A percentile compares a stretch with the other conserved stretches of the same genome.
Conservation (phyloP, 1,284 basidiomycete species). For the Prillingera fragicola region DNA sequence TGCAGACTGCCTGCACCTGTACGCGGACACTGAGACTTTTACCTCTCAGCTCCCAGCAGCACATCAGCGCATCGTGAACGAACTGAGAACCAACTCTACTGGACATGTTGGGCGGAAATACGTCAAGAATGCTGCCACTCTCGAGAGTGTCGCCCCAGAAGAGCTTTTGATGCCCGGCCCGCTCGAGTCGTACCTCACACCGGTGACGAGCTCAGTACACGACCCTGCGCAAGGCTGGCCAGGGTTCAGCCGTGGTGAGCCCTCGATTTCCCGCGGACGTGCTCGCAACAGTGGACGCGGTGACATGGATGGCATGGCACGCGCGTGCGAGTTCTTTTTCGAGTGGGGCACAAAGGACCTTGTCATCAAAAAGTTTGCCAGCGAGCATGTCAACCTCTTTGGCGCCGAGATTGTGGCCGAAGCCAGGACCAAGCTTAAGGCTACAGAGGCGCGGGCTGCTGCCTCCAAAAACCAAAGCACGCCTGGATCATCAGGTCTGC, state of each 20-base stretch:
- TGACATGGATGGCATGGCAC: conserved; percentile 64
- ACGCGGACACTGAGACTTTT: conserved; percentile 37
- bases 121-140: conserved; percentile 56
- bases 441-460: background rate
- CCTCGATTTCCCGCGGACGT: conserved; percentile 19
- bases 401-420: conserved; percentile 30
- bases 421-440: conserved; percentile 17
- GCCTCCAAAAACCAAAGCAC: no score
- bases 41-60: conserved; percentile 51
- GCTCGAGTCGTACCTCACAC: conserved; percentile 67
- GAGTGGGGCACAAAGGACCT: conserved; percentile 77
- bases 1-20: conserved; percentile 57
- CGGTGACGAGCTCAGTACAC: conserved; percentile 41
- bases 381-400: conserved; percentile 33
- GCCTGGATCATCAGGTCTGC: no score
- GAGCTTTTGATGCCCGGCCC: conserved; percentile 61
- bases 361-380: conserved; percentile 41
- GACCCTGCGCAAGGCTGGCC: conserved; percentile 34
- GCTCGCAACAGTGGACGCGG: conserved; percentile 36
- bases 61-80: conserved; percentile 58
- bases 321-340: conserved; percentile 73
- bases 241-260: conserved; percentile 33
- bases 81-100: conserved; percentile 65
- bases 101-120: conserved; percentile 56
- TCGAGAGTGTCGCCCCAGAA: conserved; percentile 51